Percentiles rank a stretch among this genome's conserved stretches.
phyloP scores from a whole-genome alignment of 495 filamentous ascomycete genomes.

The Aspergillus sclerotiicarbonarius region DNA sequence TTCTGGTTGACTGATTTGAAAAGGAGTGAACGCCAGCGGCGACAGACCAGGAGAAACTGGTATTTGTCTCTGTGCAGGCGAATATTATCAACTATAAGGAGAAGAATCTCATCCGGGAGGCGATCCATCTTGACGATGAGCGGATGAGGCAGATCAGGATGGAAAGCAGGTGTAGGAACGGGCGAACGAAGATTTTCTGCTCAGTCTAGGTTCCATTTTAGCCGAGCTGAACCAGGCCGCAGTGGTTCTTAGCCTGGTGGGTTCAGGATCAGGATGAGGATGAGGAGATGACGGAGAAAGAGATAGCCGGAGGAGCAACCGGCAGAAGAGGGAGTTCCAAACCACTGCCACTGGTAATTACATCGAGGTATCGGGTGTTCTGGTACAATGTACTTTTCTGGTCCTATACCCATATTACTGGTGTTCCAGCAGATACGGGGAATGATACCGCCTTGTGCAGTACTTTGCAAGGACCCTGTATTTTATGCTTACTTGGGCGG shows the following conservation, averaged over 20 bases:
- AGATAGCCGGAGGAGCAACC: background rate
- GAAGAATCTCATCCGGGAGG: slow-evolving; percentile 1
- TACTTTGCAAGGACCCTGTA: background rate
- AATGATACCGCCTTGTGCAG: background rate
- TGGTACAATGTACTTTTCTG: background rate
- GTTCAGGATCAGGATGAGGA: too few species aligned
- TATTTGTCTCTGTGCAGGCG: background rate
- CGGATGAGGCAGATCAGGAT: background rate
- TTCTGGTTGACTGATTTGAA: background rate
- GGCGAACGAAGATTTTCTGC: background rate
- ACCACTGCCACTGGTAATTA: background rate
- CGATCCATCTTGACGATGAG: background rate
- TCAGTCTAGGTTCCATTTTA: too few species aligned
- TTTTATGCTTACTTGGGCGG: background rate
- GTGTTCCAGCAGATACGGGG: background rate
- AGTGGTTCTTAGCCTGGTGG: too few species aligned
- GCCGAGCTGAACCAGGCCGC: too few species aligned
- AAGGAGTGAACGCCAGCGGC: slow-evolving; percentile 1
- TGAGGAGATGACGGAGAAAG: background rate
- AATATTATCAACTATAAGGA: background rate
- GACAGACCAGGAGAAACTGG: background rate
- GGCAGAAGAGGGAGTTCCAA: background rate
- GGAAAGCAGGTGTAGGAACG: background rate
- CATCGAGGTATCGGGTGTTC: background rate
- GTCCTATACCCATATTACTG: background rate